phyloP scores from a whole-genome alignment of 2,329 filamentous ascomycete species.

The Nemania sp. region DNA sequence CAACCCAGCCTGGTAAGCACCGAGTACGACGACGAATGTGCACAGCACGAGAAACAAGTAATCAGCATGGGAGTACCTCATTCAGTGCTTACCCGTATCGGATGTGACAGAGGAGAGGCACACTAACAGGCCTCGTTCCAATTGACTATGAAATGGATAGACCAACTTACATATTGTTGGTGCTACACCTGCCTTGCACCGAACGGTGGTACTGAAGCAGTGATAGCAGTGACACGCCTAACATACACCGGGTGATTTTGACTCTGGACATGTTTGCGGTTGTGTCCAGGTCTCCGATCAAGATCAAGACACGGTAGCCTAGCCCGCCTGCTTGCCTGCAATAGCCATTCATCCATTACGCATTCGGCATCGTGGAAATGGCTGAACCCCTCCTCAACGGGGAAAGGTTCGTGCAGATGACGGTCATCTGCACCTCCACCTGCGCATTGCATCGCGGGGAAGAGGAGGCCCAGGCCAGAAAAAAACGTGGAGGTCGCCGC shows the following conservation, averaged over 20 bases:
- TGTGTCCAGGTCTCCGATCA: too few relatives aligned
- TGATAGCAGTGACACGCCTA: too few relatives aligned
- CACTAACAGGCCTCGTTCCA: neutral
- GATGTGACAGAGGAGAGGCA: slow-evolving; percentile 15
- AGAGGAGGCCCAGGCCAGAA: slow-evolving; percentile 31
- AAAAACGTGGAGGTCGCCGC: slow-evolving; percentile 41
- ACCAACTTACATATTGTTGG: neutral
- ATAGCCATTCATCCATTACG: neutral
- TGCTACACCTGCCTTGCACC: neutral
- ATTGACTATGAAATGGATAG: neutral
- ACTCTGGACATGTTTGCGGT: too few relatives aligned
- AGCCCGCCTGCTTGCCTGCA: neutral
- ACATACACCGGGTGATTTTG: neutral
- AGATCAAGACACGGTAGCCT: too few relatives aligned
- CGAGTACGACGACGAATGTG: neutral
- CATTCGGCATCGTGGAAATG: neutral
- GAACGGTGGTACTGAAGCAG: too few relatives aligned
- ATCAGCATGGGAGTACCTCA: neutral
- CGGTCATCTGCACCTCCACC: slow-evolving; percentile 41
- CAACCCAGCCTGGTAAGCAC: neutral
- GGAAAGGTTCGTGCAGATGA: slow-evolving; percentile 35
- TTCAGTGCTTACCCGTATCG: slow-evolving; percentile 15
- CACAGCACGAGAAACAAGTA: too few relatives aligned
- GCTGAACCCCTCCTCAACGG: slow-evolving; percentile 30
- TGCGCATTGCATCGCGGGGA: slow-evolving; percentile 37